A percentile compares a stretch with the other conserved stretches of the same genome.
Conservation (phyloP, 768 basidiomycete genomes). For the Rhodosporidiobolus sp. region DNA sequence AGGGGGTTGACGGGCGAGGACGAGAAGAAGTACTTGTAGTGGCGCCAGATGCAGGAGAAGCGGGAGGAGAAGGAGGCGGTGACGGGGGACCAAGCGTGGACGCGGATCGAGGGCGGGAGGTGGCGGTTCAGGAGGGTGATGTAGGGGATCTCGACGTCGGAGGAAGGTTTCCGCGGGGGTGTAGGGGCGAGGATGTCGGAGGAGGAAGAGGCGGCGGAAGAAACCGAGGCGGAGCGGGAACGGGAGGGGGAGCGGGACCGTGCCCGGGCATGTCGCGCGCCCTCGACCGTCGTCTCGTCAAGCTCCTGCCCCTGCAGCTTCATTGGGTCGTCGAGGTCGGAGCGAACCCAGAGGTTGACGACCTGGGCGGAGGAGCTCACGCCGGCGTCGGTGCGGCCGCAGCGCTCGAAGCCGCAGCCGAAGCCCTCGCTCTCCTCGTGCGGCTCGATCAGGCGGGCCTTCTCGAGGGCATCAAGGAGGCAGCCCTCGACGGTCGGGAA, state of each 20-base stretch:
- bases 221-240: not conserved
- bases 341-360: conserved; percentile 83
- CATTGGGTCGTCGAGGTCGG: conserved; percentile 54
- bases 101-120: conserved; percentile 81
- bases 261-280: not conserved
- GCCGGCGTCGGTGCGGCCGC: conserved; percentile 90
- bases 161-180: conserved; percentile 29
- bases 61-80: conserved; percentile 75
- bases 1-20: conserved; percentile 47
- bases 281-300: conserved; percentile 40
- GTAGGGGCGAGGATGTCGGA: not conserved
- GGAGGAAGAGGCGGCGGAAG: conserved; percentile 1
- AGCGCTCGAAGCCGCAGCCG: conserved; percentile 84
- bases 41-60: conserved; percentile 76
- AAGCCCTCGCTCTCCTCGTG: conserved; percentile 54
- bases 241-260: not conserved
- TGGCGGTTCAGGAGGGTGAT: conserved; percentile 75
- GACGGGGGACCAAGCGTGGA: conserved; percentile 93
- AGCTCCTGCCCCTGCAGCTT: conserved; percentile 30
- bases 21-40: conserved; percentile 98
- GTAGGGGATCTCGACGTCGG: conserved; percentile 65
- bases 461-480: conserved; percentile 72
- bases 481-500: conserved; percentile 88
- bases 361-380: conserved; percentile 95
- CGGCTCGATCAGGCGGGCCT: conserved; percentile 71